A percentile compares a stretch with the other conserved stretches of the same genome.
These are phyloP conservation scores for Lactarius sp. DNA, from an alignment of 768 basidiomycete genomes.

Conservation along the genomic window DNA sequence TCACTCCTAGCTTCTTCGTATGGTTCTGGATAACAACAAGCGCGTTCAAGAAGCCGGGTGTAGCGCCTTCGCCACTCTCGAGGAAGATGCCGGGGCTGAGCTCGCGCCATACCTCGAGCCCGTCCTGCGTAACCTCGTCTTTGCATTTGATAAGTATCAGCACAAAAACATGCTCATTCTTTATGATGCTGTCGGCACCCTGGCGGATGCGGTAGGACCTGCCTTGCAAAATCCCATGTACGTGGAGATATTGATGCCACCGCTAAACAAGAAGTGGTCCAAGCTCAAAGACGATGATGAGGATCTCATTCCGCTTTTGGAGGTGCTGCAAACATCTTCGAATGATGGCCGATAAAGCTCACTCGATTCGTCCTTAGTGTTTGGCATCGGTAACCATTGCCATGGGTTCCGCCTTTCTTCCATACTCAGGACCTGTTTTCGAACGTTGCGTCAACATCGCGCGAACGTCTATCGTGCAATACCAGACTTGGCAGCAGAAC, in stretches of 20 bases:
- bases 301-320: conserved; percentile 89
- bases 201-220: conserved; percentile 92
- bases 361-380: conserved; percentile 51
- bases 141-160: conserved; percentile 97
- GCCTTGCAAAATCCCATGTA: conserved; percentile 81
- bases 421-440: conserved; percentile 88
- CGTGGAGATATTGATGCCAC: conserved; percentile 96
- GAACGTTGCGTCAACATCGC: conserved; percentile 87
- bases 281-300: conserved; percentile 87
- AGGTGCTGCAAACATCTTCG: conserved; percentile 49
- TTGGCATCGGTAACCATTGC: conserved; percentile 97
- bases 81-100: conserved; percentile 91
- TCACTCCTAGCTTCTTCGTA: conserved; percentile 76
- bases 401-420: conserved; percentile 82
- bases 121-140: conserved; percentile 88
- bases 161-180: conserved; percentile 99
- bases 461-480: conserved; percentile 74
- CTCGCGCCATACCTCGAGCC: conserved; percentile 93
- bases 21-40: conserved; percentile 98
- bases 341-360: neutral
- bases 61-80: conserved; percentile 96
- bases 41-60: conserved; percentile 99
- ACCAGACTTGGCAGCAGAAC: conserved; percentile 84
- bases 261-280: conserved; percentile 85
- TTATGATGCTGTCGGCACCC: conserved; percentile 97